Base-by-base conservation (phyloP, 2,329 filamentous ascomycete genomes). In the Hymenoscyphus fraxineus region DNA sequence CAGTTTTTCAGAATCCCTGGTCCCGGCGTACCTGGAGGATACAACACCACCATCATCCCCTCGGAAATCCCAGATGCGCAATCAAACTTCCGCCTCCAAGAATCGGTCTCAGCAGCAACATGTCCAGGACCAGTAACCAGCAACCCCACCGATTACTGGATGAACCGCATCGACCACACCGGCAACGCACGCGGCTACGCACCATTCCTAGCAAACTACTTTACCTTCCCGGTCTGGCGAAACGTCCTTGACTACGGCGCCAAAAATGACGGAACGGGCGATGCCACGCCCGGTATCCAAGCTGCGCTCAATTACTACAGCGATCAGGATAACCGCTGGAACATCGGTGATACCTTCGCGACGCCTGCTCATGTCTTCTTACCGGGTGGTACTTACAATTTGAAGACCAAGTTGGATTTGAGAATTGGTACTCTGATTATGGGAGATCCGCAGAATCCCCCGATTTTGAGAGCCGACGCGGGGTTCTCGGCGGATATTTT, bases 241-340 rank as follows among this genome's bases (percentile, higher is more conserved):
- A 91, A 91, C 68, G 89, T 92, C 60, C 85, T 83, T 77, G 88
- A 91, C 71, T 92, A 84, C 71, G 89, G 89, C 51, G 89, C 89
- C 56, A 83, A 80, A 67, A 85, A 85, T 69, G 85, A 88, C 69
- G 87, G 87, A 7, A 77, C 79, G 0, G 88, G 88, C n/a, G 93
- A 97, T 74, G 92, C 44, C 7, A 47, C 44, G 1, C 44, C 44
- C 1, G 44, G 44, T 9, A 47, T 97, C 83, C 96, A 96, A 79
- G 77, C 79, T 47, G 91, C 92, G 67, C 89, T 97, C 72, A 63
- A 40, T 41, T 44, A 22, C 1, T 61, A 58, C 4, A 32, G 31
- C 3, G 19, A 58, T 6, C 19, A 51, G 12, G 62, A 54, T 19
- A 57, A 56, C 13, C 38, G 60, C 1, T 27, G 38, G 27, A 57